Evolutionary conservation across 164 flowering plant genomes (phyloP), one percentile per base, ranked within the genome.

Genomic region (Chloranthus sessilifolius): DNA sequence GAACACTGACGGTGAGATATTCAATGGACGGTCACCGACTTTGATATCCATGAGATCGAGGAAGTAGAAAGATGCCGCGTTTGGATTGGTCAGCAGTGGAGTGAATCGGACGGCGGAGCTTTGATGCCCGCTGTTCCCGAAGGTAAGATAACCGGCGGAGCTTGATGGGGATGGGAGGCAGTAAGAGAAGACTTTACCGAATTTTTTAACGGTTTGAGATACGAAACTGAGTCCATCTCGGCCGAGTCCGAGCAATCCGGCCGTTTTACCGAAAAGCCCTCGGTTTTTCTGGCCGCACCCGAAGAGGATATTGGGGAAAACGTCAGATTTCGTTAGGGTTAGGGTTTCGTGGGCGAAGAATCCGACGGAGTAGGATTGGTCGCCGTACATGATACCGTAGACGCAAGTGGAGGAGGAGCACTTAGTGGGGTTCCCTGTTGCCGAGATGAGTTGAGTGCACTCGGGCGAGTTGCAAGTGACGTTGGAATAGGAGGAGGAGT

Each of bases 81-180:
- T n/a, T 0, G 71, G 21, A 17, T 44, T 46, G 0, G 39, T 9
- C 5, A 54, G 5, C 31, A 71, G 29, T 4, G 77, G 67, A 1
- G 79, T 74, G 60, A 43, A 78, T 31, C 56, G 37, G n/a, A 59
- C 52, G 3, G 6, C 7, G 3, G 56, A 30, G 8, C 53, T 31
- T 22, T 25, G 5, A 5, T 12, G 5, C 3, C 43, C 24, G 12
- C 56, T 47, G 11, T 20, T 24, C 24, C 88, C 83, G 41, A 81
- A 71, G 0, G 67, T 62, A 28, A 81, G 66, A 47, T 55, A 48
- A 4, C 88, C 85, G 9, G 69, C 56, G 5, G 71, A 47, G 63
- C 63, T 67, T 2, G 73, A 15, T 7, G 57, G 31, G 4, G 80
- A 62, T 0, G 92, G 92, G 7, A 77, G 79, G 53, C 88, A 79